Base-by-base conservation (phyloP, 2,329 filamentous ascomycete genomes). In the Pseudogymnoascus sp. region DNA sequence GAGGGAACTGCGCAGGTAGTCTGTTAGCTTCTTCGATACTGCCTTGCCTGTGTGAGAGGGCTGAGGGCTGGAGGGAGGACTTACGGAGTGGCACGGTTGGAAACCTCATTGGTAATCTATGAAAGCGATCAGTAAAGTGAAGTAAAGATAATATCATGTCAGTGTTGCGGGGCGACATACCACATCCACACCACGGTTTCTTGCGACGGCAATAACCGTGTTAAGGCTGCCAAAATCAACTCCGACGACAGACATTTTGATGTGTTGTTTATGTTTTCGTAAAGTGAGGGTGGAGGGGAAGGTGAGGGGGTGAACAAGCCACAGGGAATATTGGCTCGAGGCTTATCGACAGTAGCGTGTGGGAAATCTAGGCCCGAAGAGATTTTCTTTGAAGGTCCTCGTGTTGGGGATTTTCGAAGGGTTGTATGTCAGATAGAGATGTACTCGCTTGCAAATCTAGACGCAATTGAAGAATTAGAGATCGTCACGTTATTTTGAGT, bases 171-270 rank as follows among this genome's bases (percentile, higher is more conserved):
- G 20, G 60, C 64, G 36, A 94, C 92, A 74, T 84, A 96, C 92
- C 76, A 99, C 94, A 82, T 99, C 94, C 77, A 99, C 94, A 80
- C 94, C 94, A 76, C 95, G 92, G 79, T 97, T 97, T 77, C 94
- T 87, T 74, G 94, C 94, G 77, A 97, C 93, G 75, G 93, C 93
- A 78, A 97, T 89, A 74, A 96, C 92, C 75, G 93, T 96, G 85
- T 95, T 96, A 76, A 96, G 86, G 69, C 91, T 91, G 81, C 93
- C 93, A 80, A 97, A 88, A 85, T 97, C 93, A 78, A 73, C 70
- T 61, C 71, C 71, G 62, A 72, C 70, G 60, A 72, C 70, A 62
- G 37, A 47, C 61, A 62, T 62, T 12, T 60, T 62, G 57, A 39
- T 30, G 8, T 37, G 37, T 38, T 39, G 33, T 14, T 57, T 58